Base-by-base conservation (phyloP, 116 monocot genomes). In the Phalaenopsis hybrid region DNA sequence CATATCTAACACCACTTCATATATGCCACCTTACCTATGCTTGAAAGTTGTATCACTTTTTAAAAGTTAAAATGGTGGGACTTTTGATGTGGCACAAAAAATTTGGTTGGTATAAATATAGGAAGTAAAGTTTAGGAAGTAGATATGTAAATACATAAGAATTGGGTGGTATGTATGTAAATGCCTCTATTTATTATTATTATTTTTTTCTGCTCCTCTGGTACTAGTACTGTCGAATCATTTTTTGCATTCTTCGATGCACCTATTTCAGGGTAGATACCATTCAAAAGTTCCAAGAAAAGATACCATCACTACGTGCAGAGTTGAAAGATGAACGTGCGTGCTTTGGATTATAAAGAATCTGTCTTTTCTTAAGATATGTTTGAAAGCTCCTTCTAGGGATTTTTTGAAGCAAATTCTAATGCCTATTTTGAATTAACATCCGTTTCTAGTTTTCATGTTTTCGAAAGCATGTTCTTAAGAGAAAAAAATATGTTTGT, bases 241-340 rank as follows among this genome's bases (percentile, higher is more conserved):
- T 0, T 25, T 75, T 8, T 43, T 77, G 33, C 68, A 76, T 15
- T 78, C 49, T 21, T 33, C 31, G 34, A 65, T 77, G 28, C 3
- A 37, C 41, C 23, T 44, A 37, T 85, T 78, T 83, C 95, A 98
- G 98, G 89, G 86, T 95, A 75, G 95, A 97, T 88, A 90, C 97
- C 80, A 65, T 93, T 83, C 93, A 92, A 70, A 97, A 97, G 79
- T 81, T 97, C 37, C 91, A 89, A 37, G 97, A 92, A 57, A 97
- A 97, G 74, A 52, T 97, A 77, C 96, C 96, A 83, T 83, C 85
- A 55, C 79, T 96, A 83, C 92, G 92, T 67, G 86, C 88, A 77
- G 96, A 96, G 85, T 79, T 97, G 65, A 97, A 90, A 87, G 96
- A 97, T 82, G 96, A 97, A 79, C 87, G 98, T 98, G 85, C 72